Conservation (phyloP, 306 rosid species). For the Cicer cuneatum region DNA sequence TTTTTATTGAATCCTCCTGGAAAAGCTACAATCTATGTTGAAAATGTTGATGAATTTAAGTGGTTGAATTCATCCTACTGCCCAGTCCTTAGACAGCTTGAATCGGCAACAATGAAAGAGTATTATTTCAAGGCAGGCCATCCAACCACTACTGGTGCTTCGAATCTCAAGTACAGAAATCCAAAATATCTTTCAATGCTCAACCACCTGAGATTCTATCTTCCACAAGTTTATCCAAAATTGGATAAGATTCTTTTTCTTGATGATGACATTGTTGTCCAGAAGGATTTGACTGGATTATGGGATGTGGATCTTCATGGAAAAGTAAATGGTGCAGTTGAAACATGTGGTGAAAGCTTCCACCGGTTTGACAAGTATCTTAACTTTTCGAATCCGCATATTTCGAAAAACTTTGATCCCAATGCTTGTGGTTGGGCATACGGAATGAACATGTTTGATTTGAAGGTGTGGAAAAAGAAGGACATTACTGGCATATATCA, state of each 20-base stretch:
- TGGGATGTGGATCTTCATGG: slow-evolving; percentile 85
- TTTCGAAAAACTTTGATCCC: slow-evolving; percentile 86
- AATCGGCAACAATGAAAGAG: slow-evolving; percentile 91
- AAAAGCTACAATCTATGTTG: slow-evolving; percentile 85
- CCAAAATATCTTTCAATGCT: slow-evolving; percentile 98
- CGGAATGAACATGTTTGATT: slow-evolving; percentile 97
- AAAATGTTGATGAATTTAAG: slow-evolving; percentile 92
- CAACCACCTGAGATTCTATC: slow-evolving; percentile 92
- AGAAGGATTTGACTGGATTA: slow-evolving; percentile 89
- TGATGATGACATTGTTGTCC: slow-evolving; percentile 98
- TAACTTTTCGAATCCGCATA: slow-evolving; percentile 84
- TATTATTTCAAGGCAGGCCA: slow-evolving; percentile 94
- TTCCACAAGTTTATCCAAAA: slow-evolving; percentile 94
- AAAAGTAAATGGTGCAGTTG: slow-evolving; percentile 96
- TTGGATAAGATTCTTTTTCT: slow-evolving; percentile 90
- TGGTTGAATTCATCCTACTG: slow-evolving; percentile 96
- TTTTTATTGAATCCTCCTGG: slow-evolving; percentile 95
- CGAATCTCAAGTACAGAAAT: slow-evolving; percentile 95
- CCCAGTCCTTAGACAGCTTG: slow-evolving; percentile 92
- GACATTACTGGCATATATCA: slow-evolving; percentile 96
- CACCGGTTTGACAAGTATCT: slow-evolving; percentile 96
- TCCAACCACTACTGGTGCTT: slow-evolving; percentile 72
- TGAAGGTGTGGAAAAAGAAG: slow-evolving; percentile 87
- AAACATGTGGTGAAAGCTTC: slow-evolving; percentile 96
- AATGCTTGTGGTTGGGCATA: slow-evolving; percentile 99